phyloP scores from a whole-genome alignment of 148 eudicot species.

The Spergularia bocconei region DNA sequence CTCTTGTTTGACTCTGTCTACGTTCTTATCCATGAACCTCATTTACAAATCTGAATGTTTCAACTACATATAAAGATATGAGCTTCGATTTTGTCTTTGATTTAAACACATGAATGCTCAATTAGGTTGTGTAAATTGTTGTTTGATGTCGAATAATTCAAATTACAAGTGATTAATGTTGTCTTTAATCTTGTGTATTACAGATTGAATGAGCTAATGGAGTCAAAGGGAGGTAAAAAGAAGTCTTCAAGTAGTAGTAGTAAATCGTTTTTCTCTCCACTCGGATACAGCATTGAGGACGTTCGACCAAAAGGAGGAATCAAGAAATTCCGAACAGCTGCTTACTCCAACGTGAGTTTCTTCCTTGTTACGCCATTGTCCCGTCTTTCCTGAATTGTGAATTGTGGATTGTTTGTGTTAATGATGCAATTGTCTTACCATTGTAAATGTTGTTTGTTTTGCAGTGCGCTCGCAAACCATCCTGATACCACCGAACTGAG shows the following conservation, averaged over 20 bases:
- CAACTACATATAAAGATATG: no score
- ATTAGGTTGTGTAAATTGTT: not conserved
- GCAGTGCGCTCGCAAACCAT: constrained; percentile 89
- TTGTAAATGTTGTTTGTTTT: constrained; percentile 13
- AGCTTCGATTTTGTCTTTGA: no score
- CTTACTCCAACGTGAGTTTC: constrained; percentile 63
- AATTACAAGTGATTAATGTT: no score
- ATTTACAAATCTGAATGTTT: no score
- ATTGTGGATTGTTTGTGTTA: not conserved
- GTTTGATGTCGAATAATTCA: not conserved
- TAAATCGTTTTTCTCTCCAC: constrained; percentile 47
- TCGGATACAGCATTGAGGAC: constrained; percentile 67
- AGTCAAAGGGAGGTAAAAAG: constrained; percentile 79
- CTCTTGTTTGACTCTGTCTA: no score
- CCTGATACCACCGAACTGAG: constrained; percentile 39
- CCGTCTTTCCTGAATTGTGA: not conserved
- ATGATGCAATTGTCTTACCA: not conserved
- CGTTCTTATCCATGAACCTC: no score
- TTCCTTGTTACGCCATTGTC: not conserved
- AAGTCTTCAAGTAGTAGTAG: constrained; percentile 75
- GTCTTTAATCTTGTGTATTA: not conserved
- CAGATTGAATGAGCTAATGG: constrained; percentile 78
- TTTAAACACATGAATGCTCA: not conserved
- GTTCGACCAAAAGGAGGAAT: constrained; percentile 66
- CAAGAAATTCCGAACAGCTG: constrained; percentile 60